Percentiles rank a stretch among this genome's conserved stretches.
Evolutionary conservation across 2,329 filamentous ascomycete species (phyloP).

Genomic region (Gaeumannomyces tritici): DNA sequence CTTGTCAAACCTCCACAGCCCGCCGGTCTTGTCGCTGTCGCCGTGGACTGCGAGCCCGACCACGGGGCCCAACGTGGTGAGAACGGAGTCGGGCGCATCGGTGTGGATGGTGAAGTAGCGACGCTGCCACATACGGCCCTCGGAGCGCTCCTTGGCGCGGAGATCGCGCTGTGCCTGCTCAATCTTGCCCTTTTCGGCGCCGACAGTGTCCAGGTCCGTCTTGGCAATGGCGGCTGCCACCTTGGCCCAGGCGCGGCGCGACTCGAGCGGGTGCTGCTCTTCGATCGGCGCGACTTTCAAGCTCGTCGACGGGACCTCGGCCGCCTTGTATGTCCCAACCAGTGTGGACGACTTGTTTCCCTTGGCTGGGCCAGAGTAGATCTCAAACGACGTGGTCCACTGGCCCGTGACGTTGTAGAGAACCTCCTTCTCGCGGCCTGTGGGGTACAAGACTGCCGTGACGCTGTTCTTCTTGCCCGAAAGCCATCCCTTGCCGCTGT

Average conservation of each 20-base stretch:
- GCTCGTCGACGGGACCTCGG: constrained; percentile 48
- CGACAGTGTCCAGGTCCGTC: constrained; percentile 76
- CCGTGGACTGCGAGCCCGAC: constrained; percentile 40
- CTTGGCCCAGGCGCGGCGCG: constrained; percentile 76
- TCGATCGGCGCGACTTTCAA: constrained; percentile 65
- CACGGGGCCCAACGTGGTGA: constrained; percentile 31
- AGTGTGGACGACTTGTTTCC: constrained; percentile 31
- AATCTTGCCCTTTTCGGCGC: constrained; percentile 74
- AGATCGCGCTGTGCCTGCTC: constrained; percentile 75
- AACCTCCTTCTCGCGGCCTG: constrained; percentile 62
- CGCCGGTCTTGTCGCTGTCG: constrained; percentile 51
- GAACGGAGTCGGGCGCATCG: constrained; percentile 30
- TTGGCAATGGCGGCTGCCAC: constrained; percentile 72
- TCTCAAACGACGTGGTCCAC: constrained; percentile 77
- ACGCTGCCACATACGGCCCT: constrained; percentile 69
- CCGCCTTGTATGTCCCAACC: constrained; percentile 53
- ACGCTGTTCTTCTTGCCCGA: constrained; percentile 94
- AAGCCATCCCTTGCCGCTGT: constrained; percentile 88
- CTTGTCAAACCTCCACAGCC: constrained; percentile 47
- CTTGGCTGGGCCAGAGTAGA: constrained; percentile 55
- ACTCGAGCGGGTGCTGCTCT: constrained; percentile 71
- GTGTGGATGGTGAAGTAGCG: constrained; percentile 63
- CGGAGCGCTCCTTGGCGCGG: constrained; percentile 65
- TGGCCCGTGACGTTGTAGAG: constrained; percentile 80
- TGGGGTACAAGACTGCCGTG: constrained; percentile 61